A percentile compares a stretch with the other conserved stretches of the same genome.
These are phyloP conservation scores for Chrysanthemum makinoi DNA, from an alignment of 129 eudicot genomes.

Conservation along the genomic window DNA sequence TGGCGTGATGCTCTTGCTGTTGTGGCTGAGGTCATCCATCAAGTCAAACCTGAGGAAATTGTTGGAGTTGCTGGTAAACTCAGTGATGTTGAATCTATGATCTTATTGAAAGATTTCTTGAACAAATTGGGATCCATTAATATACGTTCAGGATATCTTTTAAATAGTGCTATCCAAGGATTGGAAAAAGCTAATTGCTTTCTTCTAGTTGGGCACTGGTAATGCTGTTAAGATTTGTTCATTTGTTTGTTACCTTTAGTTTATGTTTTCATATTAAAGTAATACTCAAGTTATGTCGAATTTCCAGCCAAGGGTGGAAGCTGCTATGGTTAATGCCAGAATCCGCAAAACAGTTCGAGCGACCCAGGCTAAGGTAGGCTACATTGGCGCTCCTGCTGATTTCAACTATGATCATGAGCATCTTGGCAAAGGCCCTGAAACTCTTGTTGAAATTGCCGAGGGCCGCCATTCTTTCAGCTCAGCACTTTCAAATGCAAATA, in stretches of 20 bases:
- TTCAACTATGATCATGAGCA: constrained; percentile 84
- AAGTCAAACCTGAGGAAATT: constrained; percentile 80
- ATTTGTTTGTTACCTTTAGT: background rate
- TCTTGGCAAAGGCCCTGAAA: constrained; percentile 84
- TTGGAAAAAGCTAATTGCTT: constrained; percentile 89
- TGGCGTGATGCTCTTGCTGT: constrained; percentile 98
- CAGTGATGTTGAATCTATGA: constrained; percentile 97
- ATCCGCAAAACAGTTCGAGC: constrained; percentile 81
- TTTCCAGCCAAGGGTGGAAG: constrained; percentile 93
- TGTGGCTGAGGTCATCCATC: constrained; percentile 81
- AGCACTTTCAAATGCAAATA: constrained; percentile 45
- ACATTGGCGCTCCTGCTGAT: constrained; percentile 77
- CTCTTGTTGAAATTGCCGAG: constrained; percentile 65
- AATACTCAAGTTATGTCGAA: background rate
- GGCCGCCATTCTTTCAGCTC: constrained; percentile 71
- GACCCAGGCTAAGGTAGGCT: constrained; percentile 80
- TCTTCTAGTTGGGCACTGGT: constrained; percentile 97
- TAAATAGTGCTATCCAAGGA: constrained; percentile 74
- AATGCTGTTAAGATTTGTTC: constrained; percentile 15
- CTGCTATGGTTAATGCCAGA: constrained; percentile 97
- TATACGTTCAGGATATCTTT: constrained; percentile 81
- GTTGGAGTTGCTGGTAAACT: constrained; percentile 95
- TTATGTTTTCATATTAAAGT: background rate
- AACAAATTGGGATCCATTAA: no score
- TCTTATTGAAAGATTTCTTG: constrained; percentile 80